A percentile compares a stretch with the other conserved stretches of the same genome.
These are phyloP conservation scores for Miscanthus lutarioriparius DNA, from an alignment of 176 grass and related monocot genomes.

Conservation along the genomic window DNA sequence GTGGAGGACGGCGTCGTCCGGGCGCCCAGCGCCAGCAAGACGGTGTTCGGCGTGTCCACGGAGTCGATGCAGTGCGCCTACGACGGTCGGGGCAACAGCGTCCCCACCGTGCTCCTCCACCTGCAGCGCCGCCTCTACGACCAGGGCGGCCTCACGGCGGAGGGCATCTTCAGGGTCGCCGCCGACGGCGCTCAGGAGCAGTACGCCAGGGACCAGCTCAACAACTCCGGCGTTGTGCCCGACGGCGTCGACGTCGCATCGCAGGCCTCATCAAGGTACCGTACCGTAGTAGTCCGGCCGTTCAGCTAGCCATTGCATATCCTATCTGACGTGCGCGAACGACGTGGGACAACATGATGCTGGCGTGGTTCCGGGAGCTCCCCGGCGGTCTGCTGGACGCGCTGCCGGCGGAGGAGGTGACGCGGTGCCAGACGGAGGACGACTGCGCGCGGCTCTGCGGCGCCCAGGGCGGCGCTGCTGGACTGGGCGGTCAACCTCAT, in stretches of 20 bases:
- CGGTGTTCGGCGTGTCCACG: constrained; percentile 74
- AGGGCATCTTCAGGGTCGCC: constrained; percentile 86
- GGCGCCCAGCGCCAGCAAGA: constrained; percentile 72
- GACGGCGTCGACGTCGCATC: constrained; percentile 64
- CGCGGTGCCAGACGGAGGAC: constrained; percentile 60
- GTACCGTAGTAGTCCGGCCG: background rate
- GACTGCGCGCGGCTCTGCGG: constrained; percentile 48
- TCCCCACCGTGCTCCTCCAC: constrained; percentile 65
- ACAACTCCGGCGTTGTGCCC: constrained; percentile 57
- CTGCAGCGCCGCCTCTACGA: constrained; percentile 66
- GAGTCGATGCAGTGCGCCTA: constrained; percentile 91
- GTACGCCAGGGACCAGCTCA: constrained; percentile 57
- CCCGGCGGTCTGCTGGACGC: constrained; percentile 70
- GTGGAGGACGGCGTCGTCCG: background rate
- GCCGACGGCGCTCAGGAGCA: constrained; percentile 71
- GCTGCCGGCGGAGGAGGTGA: constrained; percentile 64
- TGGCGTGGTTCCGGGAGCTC: constrained; percentile 93
- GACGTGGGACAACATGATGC: background rate
- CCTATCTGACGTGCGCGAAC: background rate
- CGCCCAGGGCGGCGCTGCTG: constrained; percentile 64
- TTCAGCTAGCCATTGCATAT: background rate
- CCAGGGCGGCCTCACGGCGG: constrained; percentile 52
- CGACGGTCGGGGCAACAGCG: constrained; percentile 57
- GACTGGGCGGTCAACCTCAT: constrained; percentile 92
- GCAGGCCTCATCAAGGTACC: constrained; percentile 83